Base-by-base conservation (phyloP, 2,329 filamentous ascomycete genomes). In the Scedosporium apiospermum region DNA sequence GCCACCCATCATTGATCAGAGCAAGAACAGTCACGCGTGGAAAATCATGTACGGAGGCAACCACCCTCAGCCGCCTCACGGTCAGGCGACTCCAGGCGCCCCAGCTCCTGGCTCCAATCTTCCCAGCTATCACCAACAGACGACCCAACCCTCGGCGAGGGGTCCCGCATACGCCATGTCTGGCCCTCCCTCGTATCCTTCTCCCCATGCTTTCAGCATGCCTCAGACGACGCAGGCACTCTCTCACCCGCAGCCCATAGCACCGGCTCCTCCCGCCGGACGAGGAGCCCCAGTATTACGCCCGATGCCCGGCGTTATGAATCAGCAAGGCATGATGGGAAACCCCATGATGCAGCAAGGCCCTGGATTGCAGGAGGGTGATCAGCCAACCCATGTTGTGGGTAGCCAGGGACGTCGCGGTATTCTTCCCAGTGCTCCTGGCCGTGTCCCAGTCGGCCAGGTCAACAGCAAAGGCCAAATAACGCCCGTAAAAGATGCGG, bases 331-430 rank as follows among this genome's bases (percentile, higher is more conserved):
- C 44, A 78, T 86, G 69, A 62, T 66, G 53, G 59, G 75, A 75
- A 18, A 84, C 83, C 42, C 83, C 6, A 74, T 84, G 67, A 84
- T 87, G 81, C 77, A 79, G 62, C 83, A 79, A 71, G 80, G 78
- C 68, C 77, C 78, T 68, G 82, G 84, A 68, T 73, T 83, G 64
- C 80, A 78, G 64, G 84, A 84, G 58, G 76, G 75, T 41, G 85
- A 88, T 69, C 60, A 62, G 51, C 90, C 90, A 16, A 95, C 91
- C 38, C 93, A 97, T 71, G 93, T 97, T 58, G 93, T 98, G 62
- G 93, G 93, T 62, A 96, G 93, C 27, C 93, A 98, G 77, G 93
- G 93, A 64, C 87, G 93, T 66, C 86, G 93, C 67, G 93, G 93
- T 58, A 96, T 97, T 46, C 78, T 98, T 65, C 93, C 93, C 16